phyloP scores from a whole-genome alignment of 768 basidiomycete genomes.

The Phylloporus scabripes region DNA sequence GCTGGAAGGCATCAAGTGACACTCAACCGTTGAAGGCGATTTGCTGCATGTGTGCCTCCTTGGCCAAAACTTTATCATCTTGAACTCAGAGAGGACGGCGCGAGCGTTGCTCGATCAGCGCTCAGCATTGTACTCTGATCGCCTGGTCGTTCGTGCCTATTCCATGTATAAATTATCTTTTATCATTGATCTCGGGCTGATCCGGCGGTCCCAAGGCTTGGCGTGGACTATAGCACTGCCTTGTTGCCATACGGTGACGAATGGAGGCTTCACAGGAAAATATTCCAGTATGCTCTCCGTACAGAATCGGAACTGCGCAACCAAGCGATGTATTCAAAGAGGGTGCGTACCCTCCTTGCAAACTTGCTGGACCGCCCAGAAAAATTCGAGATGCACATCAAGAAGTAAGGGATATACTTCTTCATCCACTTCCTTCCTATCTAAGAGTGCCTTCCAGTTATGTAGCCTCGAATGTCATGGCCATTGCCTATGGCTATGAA shows the following conservation, averaged over 20 bases:
- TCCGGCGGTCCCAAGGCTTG: neutral
- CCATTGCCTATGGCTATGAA: neutral
- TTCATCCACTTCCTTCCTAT: neutral
- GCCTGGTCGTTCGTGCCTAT: conserved; percentile 1
- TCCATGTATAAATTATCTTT: neutral
- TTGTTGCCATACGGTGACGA: conserved; percentile 22
- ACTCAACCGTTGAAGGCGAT: neutral
- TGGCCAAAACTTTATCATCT: conserved; percentile 21
- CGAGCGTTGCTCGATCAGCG: conserved; percentile 25
- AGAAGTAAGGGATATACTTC: neutral
- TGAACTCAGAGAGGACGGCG: conserved; percentile 28
- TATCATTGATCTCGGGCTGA: neutral
- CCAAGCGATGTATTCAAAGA: neutral
- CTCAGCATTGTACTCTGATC: conserved; percentile 25
- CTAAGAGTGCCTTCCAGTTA: neutral
- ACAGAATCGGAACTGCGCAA: conserved; percentile 6
- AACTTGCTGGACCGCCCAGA: neutral
- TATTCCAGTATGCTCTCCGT: conserved; percentile 26
- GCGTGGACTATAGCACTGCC: neutral
- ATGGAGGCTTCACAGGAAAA: conserved; percentile 29
- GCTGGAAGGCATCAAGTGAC: neutral
- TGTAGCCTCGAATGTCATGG: neutral
- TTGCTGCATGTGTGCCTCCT: neutral
- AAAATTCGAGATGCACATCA: neutral
- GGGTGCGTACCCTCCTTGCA: neutral